Conservation (phyloP, 306 rosid genomes). For the Hippophae rhamnoides region DNA sequence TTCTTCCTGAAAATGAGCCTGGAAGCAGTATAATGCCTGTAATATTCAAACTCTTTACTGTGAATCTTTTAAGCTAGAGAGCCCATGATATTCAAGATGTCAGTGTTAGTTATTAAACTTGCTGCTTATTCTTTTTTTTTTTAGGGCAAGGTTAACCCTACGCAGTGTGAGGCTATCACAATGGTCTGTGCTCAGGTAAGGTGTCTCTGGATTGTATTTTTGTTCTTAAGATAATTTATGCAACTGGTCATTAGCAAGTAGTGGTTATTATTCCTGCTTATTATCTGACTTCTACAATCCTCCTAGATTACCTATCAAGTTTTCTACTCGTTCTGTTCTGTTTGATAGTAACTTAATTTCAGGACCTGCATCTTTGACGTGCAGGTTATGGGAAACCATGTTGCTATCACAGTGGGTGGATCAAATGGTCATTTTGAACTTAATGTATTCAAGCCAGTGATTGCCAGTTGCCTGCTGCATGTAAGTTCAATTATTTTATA, state of each 20-base stretch:
- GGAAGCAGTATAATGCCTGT: conserved; percentile 99
- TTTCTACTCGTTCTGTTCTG: not conserved
- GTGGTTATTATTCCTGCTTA: conserved; percentile 6
- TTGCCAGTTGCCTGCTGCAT: conserved; percentile 69
- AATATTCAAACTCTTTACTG: conserved; percentile 26
- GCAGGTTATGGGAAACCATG: conserved; percentile 97
- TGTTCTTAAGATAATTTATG: conserved; percentile 5
- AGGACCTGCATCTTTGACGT: conserved; percentile 5
- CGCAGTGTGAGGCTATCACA: conserved; percentile 97
- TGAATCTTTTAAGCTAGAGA: conserved; percentile 9
- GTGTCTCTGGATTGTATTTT: not conserved
- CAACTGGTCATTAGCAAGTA: conserved; percentile 3
- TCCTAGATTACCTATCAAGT: not conserved
- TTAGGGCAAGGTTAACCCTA: conserved; percentile 99
- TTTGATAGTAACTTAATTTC: not conserved
- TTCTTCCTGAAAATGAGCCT: conserved; percentile 98
- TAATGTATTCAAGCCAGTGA: conserved; percentile 93
- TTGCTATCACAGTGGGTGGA: conserved; percentile 89
- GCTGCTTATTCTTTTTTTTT: conserved; percentile 21
- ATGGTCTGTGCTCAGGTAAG: conserved; percentile 99
- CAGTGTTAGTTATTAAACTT: conserved; percentile 11
- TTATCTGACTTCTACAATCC: not conserved
- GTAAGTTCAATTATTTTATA: conserved; percentile 36
- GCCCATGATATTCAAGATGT: conserved; percentile 5
- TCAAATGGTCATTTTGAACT: conserved; percentile 98